Percentiles rank a stretch among this genome's conserved stretches.
These are phyloP conservation scores for Pseudogymnoascus sp. DNA, from an alignment of 2,329 filamentous ascomycete genomes.

Conservation along the genomic window DNA sequence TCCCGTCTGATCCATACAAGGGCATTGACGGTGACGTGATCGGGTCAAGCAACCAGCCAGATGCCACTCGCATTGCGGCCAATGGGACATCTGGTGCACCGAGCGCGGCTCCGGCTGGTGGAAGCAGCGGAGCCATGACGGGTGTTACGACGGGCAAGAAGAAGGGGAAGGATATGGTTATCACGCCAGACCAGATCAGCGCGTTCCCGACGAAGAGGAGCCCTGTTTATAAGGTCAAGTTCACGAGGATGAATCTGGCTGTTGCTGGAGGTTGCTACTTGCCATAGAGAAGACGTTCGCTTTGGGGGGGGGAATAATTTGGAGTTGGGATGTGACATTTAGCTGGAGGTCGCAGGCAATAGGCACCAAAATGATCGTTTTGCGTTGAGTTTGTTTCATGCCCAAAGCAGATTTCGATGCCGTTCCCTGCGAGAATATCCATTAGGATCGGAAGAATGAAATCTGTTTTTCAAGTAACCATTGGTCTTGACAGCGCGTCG, in stretches of 20 bases:
- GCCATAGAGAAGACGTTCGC: slow-evolving; percentile 13
- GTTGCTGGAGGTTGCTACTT: slow-evolving; percentile 68
- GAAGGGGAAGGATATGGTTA: slow-evolving; percentile 81
- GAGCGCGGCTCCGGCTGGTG: slow-evolving; percentile 22
- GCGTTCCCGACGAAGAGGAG: slow-evolving; percentile 96
- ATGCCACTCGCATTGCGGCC: slow-evolving; percentile 43
- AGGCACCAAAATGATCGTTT: slow-evolving; percentile 1
- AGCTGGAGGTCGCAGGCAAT: background rate
- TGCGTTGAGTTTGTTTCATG: background rate
- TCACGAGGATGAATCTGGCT: slow-evolving; percentile 91
- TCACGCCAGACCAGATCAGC: slow-evolving; percentile 87
- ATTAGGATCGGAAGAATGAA: background rate
- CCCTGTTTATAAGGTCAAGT: slow-evolving; percentile 85
- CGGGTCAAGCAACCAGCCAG: slow-evolving; percentile 38
- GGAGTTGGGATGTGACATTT: slow-evolving; percentile 5
- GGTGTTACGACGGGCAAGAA: slow-evolving; percentile 47
- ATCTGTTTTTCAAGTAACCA: background rate
- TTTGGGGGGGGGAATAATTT: background rate
- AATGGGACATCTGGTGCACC: slow-evolving; percentile 35
- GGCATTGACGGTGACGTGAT: slow-evolving; percentile 37
- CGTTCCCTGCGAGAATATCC: background rate
- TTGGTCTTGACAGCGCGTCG: background rate
- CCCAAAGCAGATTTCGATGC: background rate
- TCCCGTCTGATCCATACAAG: slow-evolving; percentile 58
- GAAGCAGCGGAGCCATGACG: slow-evolving; percentile 26